Evolutionary conservation across 768 basidiomycete species (phyloP).

Genomic region (Pholiota molesta): DNA sequence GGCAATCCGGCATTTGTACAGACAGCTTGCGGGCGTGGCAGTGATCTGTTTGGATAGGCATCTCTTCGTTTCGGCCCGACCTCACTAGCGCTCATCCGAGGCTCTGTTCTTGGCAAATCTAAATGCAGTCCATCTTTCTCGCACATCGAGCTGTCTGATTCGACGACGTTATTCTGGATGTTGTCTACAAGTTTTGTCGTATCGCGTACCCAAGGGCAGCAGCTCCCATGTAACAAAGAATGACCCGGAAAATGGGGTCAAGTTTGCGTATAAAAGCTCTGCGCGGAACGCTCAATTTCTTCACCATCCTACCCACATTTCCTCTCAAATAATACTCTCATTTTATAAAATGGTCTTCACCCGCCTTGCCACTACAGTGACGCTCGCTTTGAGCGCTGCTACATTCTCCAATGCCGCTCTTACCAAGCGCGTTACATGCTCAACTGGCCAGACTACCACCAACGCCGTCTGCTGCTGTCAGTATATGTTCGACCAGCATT

Average conservation of each 20-base stretch:
- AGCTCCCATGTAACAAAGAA: background rate
- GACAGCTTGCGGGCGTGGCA: background rate
- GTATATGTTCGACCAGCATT: background rate
- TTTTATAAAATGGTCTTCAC: slow-evolving; percentile 11
- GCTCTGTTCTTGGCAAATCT: background rate
- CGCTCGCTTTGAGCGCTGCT: slow-evolving; percentile 7
- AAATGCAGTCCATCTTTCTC: background rate
- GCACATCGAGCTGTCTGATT: background rate
- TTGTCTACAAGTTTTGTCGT: background rate
- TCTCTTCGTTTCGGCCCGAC: background rate
- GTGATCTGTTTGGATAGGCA: background rate
- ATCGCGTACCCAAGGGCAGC: background rate
- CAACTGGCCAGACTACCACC: slow-evolving; percentile 14
- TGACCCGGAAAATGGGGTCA: background rate
- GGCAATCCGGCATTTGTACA: background rate
- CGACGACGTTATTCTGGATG: background rate
- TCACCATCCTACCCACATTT: background rate
- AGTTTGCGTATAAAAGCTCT: background rate
- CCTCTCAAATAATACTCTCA: background rate
- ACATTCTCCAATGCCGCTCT: slow-evolving; percentile 14
- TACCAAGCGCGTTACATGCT: slow-evolving; percentile 26
- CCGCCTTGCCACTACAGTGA: slow-evolving; percentile 13
- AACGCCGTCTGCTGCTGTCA: slow-evolving; percentile 21
- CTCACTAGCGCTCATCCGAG: background rate
- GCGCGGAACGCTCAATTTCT: too few relatives aligned